Conservation (phyloP, 2,329 filamentous ascomycete genomes). For the Myriosclerotinia duriaeana region DNA sequence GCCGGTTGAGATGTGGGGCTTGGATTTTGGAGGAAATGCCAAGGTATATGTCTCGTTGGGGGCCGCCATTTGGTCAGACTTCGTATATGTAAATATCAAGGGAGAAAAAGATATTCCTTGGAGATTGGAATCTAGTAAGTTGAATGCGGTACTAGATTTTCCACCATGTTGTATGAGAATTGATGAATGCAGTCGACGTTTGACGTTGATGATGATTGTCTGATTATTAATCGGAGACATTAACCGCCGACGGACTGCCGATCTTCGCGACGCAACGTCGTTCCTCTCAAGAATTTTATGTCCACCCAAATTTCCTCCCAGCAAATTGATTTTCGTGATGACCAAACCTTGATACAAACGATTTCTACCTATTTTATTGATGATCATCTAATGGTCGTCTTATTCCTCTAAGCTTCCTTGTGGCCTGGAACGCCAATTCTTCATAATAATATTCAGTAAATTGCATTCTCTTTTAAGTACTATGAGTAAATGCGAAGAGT, state of each 20-base stretch:
- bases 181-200: background rate
- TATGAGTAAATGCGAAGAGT: too few species aligned
- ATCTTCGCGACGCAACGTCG: background rate
- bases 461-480: background rate
- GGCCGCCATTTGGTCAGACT: background rate
- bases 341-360: background rate
- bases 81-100: background rate
- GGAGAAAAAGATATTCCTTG: background rate
- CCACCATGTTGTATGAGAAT: too few species aligned
- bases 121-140: background rate
- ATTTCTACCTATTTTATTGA: background rate
- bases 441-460: background rate
- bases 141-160: background rate
- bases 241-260: background rate
- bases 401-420: too few species aligned
- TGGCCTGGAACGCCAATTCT: background rate
- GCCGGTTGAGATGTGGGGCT: conserved; percentile 25
- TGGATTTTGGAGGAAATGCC: conserved; percentile 24
- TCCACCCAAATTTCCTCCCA: background rate
- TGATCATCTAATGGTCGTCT: background rate
- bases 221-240: conserved; percentile 4
- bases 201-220: background rate
- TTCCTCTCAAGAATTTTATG: background rate
- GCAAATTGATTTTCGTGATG: background rate
- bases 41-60: conserved; percentile 56